Evolutionary conservation across 208 protist species (phyloP).

Genomic region (Porcisia deanei): DNA sequence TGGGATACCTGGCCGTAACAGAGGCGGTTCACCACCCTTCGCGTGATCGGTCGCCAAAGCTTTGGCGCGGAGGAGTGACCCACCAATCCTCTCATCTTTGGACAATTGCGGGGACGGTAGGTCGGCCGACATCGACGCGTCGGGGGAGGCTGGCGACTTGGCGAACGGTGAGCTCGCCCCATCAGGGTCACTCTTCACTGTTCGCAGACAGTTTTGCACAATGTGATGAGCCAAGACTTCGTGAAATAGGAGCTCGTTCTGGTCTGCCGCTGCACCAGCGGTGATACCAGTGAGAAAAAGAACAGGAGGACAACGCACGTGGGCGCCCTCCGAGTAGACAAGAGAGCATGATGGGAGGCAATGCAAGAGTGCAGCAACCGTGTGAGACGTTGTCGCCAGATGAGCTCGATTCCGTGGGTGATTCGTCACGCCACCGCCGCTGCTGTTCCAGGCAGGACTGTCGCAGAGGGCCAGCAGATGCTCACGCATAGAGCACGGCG

Average conservation of each 20-base stretch:
- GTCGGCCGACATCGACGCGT: not conserved
- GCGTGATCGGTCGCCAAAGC: not conserved
- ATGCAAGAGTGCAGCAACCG: not conserved
- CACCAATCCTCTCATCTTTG: not conserved
- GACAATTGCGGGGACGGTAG: not conserved
- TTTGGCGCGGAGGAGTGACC: not conserved
- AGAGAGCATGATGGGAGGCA: constrained; percentile 14
- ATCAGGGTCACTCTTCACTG: not conserved
- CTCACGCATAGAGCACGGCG: constrained; percentile 6
- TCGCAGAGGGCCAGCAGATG: constrained; percentile 3
- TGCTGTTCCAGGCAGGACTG: not conserved
- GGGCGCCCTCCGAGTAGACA: constrained; percentile 14
- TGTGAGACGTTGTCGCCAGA: constrained; percentile 3
- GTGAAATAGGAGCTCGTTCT: constrained; percentile 13
- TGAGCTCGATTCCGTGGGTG: constrained; percentile 2
- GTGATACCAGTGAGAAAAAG: constrained; percentile 19
- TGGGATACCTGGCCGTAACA: not conserved
- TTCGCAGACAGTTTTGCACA: constrained; percentile 23
- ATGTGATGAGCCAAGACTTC: constrained; percentile 26
- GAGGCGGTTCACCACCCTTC: not conserved
- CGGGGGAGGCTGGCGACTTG: not conserved
- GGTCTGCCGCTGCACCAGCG: not conserved
- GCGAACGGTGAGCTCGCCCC: not conserved
- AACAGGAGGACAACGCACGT: constrained; percentile 12
- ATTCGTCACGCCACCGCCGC: not conserved